Conservation (phyloP, 2,329 filamentous ascomycete genomes). For the Tolypocladium tropicale region DNA sequence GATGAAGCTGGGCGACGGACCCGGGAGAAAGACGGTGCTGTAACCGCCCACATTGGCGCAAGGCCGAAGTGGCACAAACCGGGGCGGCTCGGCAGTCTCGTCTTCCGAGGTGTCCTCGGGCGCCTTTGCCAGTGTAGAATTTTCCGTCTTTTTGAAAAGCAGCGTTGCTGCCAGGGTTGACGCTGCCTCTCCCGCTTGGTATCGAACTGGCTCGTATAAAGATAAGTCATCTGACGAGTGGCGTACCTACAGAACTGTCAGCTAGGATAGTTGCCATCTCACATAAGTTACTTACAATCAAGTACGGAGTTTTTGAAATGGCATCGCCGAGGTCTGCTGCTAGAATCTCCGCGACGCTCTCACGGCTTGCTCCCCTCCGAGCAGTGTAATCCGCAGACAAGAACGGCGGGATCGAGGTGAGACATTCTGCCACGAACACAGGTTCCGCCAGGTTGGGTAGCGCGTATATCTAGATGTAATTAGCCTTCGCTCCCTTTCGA, state of each 20-base stretch:
- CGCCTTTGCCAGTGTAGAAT: conserved; percentile 54
- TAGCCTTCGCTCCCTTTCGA: neutral
- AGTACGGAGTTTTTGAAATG: conserved; percentile 59
- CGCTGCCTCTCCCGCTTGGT: conserved; percentile 23
- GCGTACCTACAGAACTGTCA: conserved; percentile 48
- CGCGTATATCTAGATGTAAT: conserved; percentile 54
- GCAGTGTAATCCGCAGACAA: conserved; percentile 61
- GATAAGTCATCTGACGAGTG: conserved; percentile 73
- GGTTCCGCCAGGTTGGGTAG: conserved; percentile 63
- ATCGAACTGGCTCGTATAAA: conserved; percentile 72
- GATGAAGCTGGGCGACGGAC: conserved; percentile 69
- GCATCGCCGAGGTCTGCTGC: conserved; percentile 77
- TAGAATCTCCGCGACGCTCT: conserved; percentile 67
- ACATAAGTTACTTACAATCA: conserved; percentile 52
- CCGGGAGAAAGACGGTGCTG: conserved; percentile 73
- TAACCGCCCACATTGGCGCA: conserved; percentile 65
- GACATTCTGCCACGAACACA: conserved; percentile 63
- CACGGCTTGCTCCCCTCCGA: conserved; percentile 61
- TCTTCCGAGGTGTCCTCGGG: conserved; percentile 38
- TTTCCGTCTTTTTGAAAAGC: conserved; percentile 66
- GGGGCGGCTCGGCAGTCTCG: conserved; percentile 34
- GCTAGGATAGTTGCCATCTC: neutral
- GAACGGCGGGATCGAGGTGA: conserved; percentile 68
- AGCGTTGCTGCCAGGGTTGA: conserved; percentile 43
- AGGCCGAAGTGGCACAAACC: conserved; percentile 43